Evolutionary conservation across 2,329 filamentous ascomycete species (phyloP).

Genomic region (Ceratocystis destructans): DNA sequence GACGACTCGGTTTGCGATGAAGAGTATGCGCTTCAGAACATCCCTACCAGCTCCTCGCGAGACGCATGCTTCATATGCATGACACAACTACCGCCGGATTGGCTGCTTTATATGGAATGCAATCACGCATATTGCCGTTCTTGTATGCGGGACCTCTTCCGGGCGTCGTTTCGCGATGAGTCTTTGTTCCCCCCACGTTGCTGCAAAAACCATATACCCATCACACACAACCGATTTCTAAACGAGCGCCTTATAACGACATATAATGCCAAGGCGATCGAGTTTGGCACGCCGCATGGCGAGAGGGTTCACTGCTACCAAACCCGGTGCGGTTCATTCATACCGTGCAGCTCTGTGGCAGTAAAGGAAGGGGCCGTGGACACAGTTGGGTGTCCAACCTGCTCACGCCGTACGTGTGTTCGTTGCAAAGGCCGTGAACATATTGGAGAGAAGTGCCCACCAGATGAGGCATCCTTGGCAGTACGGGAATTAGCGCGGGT

Average conservation of each 20-base stretch:
- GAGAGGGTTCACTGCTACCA: slow-evolving; percentile 39
- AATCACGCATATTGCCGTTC: slow-evolving; percentile 37
- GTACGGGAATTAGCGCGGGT: slow-evolving; percentile 30
- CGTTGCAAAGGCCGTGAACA: slow-evolving; percentile 38
- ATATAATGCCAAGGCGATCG: slow-evolving; percentile 34
- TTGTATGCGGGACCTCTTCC: slow-evolving; percentile 37
- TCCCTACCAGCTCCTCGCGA: not conserved
- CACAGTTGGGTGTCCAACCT: slow-evolving; percentile 22
- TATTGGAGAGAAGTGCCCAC: slow-evolving; percentile 32
- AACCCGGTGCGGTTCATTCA: slow-evolving; percentile 34
- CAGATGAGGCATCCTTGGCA: slow-evolving; percentile 30
- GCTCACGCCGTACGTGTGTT: slow-evolving; percentile 36
- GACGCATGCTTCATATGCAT: slow-evolving; percentile 5
- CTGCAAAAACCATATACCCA: slow-evolving; percentile 33
- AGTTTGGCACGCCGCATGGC: slow-evolving; percentile 30
- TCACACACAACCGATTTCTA: slow-evolving; percentile 28
- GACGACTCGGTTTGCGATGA: not conserved
- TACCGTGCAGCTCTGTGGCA: slow-evolving; percentile 24
- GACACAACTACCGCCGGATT: not conserved
- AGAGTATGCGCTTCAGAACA: not conserved
- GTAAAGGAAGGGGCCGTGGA: not conserved
- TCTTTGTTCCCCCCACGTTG: slow-evolving; percentile 42
- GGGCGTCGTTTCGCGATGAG: slow-evolving; percentile 33
- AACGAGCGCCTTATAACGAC: slow-evolving; percentile 24
- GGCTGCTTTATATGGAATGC: slow-evolving; percentile 24